Percentiles rank a stretch among this genome's conserved stretches.
Conservation (phyloP, 257 asterid genomes). For the Misopates orontium region DNA sequence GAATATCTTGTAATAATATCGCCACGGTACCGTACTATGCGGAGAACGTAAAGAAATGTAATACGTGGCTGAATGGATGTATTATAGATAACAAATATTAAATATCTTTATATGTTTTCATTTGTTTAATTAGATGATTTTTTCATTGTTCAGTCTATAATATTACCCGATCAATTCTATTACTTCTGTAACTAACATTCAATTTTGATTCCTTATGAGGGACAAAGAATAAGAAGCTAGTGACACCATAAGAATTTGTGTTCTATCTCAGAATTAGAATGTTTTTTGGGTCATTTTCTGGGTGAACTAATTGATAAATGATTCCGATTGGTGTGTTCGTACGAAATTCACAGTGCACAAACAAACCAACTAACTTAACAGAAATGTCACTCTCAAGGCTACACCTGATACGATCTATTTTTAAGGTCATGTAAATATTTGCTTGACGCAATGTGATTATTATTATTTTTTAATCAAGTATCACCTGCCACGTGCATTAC, state of each 20-base stretch:
- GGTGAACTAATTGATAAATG: not conserved
- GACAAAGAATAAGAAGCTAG: not conserved
- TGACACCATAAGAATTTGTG: not conserved
- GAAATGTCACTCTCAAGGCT: no score
- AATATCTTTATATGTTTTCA: not conserved
- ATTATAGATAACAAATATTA: no score
- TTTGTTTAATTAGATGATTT: slow-evolving; percentile 8
- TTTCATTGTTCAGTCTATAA: not conserved
- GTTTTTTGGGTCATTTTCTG: not conserved
- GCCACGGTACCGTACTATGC: no score
- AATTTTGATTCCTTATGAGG: slow-evolving; percentile 6
- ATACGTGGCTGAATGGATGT: no score
- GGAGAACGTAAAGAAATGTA: no score
- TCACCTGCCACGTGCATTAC: no score
- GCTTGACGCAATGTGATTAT: no score
- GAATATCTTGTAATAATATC: no score
- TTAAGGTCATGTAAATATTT: no score
- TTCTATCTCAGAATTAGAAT: not conserved
- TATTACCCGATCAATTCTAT: not conserved
- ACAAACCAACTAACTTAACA: not conserved
- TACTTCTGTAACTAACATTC: not conserved
- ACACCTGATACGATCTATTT: no score
- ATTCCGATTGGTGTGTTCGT: not conserved
- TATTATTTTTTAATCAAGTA: no score
- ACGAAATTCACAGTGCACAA: not conserved